Conservation (phyloP, 2,329 filamentous ascomycete genomes). For the Botrytis pseudocinerea region DNA sequence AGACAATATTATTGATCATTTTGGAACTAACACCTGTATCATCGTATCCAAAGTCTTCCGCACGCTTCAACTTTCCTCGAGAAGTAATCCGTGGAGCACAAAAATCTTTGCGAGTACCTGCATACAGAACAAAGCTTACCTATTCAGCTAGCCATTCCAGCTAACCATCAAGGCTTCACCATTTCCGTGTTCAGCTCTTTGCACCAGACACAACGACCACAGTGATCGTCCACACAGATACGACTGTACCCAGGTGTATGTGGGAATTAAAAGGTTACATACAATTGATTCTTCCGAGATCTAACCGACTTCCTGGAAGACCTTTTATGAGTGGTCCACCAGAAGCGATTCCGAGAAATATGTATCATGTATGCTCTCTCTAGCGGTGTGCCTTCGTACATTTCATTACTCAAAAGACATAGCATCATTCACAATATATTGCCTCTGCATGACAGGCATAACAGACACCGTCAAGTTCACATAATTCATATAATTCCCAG, state of each 20-base stretch:
- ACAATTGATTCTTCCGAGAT: neutral
- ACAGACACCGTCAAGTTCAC: neutral
- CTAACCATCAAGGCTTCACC: constrained; percentile 1
- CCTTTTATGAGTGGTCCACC: neutral
- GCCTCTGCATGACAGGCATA: constrained; percentile 16
- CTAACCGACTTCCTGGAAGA: constrained; percentile 19
- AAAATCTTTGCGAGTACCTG: constrained; percentile 15
- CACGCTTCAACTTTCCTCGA: constrained; percentile 1
- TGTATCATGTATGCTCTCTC: neutral
- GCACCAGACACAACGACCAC: neutral
- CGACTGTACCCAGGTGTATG: neutral
- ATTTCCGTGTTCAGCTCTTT: constrained; percentile 9
- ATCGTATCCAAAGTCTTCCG: neutral
- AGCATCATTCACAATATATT: constrained; percentile 15
- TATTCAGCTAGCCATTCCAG: neutral
- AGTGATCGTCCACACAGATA: neutral
- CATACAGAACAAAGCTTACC: constrained; percentile 11
- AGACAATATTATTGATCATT: neutral
- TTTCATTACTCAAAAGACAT: constrained; percentile 9
- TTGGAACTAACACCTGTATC: neutral
- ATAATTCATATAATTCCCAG: constrained; percentile 10
- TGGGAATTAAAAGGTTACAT: constrained; percentile 4
- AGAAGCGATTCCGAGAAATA: constrained; percentile 14
- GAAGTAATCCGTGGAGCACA: neutral
- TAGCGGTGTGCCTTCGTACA: constrained; percentile 19